Base-by-base conservation (phyloP, 2,329 filamentous ascomycete genomes). In the Penicillium rolfsii region DNA sequence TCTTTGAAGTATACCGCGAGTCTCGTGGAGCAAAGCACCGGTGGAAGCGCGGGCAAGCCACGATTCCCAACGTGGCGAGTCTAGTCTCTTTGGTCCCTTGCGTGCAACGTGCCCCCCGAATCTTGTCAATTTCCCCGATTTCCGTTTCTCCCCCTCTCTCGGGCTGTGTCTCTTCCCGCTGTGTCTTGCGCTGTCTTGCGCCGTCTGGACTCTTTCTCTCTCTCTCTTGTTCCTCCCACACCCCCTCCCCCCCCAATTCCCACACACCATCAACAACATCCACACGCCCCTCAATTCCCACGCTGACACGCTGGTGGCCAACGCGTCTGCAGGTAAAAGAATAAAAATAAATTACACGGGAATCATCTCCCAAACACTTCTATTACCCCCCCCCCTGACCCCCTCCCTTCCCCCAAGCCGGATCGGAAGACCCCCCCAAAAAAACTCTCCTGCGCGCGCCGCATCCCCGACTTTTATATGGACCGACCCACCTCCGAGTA, bases 401-500 rank as follows among this genome's bases (percentile, higher is more conserved):
- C 43, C 40, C 40, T 28, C 41, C 22, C 41, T 33, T 38, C 40
- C 36, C 40, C 30, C 24, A 45, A 41, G 46, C 41, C 41, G 57
- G 50, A 46, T 55, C 52, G 52, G 38, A 54, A 59, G 43, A 43
- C 52, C 9, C 9, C 12, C n/a, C 33, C 24, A 24, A 53, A 53
- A 41, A 53, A 16, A 4, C 19, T 33, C 52, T 50, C 46, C 52
- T 52, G 57, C 55, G 58, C 55, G 50, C 58, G 66, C 66, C 66
- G 67, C 67, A 68, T 70, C 71, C 26, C 48, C 24, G 28, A 58
- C 38, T 72, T 73, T 74, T 81, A 76, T 81, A 85, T 86, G 83
- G 83, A 86, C 78, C 82, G 83, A 79, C 79, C 82, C 84, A 84
- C 87, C 76, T 80, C 88, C 82, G 89, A 91, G 80, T 93, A 91